Conservation (phyloP, 225 moss, liverwort and hornwort species). For the Neckera pumila region DNA sequence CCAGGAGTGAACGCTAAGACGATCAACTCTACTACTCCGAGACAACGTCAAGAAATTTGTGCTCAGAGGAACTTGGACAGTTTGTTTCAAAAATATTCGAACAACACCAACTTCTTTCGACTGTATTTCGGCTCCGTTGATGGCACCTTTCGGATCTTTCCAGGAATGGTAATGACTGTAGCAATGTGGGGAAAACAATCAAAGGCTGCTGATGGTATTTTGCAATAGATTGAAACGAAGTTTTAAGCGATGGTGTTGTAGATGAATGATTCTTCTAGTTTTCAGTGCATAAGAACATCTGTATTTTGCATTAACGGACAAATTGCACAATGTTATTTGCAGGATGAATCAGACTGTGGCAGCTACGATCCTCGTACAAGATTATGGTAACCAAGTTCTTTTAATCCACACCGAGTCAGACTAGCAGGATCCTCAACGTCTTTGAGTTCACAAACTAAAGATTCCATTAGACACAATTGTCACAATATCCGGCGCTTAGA, state of each 20-base stretch:
- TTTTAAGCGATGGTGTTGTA: no score
- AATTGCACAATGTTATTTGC: neutral
- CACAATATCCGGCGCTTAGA: neutral
- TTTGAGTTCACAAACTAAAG: neutral
- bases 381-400: neutral
- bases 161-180: neutral
- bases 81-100: neutral
- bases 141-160: neutral
- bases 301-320: neutral
- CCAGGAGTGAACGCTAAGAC: neutral
- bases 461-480: neutral
- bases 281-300: neutral
- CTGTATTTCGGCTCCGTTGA: neutral
- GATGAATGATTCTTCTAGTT: no score
- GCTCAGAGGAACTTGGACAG: neutral
- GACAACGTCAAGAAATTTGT: neutral
- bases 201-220: neutral
- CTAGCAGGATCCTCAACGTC: neutral
- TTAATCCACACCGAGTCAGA: no score
- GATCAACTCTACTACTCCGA: rapidly evolving
- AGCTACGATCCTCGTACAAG: neutral
- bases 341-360: neutral
- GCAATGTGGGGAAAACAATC: no score
- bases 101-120: neutral
- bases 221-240: neutral